Base-by-base conservation (phyloP, 1,284 basidiomycete genomes). In the Fomitopsis palustris region DNA sequence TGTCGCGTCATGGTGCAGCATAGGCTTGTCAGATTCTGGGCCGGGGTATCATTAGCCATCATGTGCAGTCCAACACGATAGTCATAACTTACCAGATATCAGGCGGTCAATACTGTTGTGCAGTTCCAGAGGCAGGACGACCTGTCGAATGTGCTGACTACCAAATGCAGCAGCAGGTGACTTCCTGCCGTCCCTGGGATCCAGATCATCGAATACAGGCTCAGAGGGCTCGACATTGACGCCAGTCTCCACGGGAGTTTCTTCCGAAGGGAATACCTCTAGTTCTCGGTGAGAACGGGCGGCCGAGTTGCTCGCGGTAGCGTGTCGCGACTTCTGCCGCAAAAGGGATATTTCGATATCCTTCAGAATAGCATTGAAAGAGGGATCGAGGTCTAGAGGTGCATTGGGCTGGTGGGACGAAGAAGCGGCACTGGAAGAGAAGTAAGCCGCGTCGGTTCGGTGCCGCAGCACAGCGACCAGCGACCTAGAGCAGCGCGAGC, bases 131-230 rank as follows among this genome's bases (percentile, higher is more conserved):
- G 93, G 88, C 10, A 96, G 68, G 9, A 87, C 75, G 12, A 93
- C 82, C 57, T 85, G 75, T 8, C 91, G 90, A 54, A 93, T 80
- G 31, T 79, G 74, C 62, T 86, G 81, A 64, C 88, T 89, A 17
- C 93, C 93, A 71, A 92, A 89, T 14, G 79, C 73, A 21, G 92
- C 90, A 29, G 93, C 92, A 54, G 93, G 91, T 23, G 91, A 93
- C 68, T 90, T 89, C 58, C 90, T 75, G 47, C 81, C 76, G 55
- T 79, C 77, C 56, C 74, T 70, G 14, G 64, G 68, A 35, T 74
- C 72, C 19, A 73, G 70, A 6, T 73, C 72, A 19, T 71, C 70
- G 52, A 69, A 70, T 21, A 71, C 60, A 47, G 45, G 25, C 57
- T 52, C 25, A 55, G 64, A 56, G 64, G 59, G 14, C 63, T 71